Percentiles rank a stretch among this genome's conserved stretches.
phyloP scores from a whole-genome alignment of 1,139 yeast genomes.

The Lodderomyces elongisporus region DNA sequence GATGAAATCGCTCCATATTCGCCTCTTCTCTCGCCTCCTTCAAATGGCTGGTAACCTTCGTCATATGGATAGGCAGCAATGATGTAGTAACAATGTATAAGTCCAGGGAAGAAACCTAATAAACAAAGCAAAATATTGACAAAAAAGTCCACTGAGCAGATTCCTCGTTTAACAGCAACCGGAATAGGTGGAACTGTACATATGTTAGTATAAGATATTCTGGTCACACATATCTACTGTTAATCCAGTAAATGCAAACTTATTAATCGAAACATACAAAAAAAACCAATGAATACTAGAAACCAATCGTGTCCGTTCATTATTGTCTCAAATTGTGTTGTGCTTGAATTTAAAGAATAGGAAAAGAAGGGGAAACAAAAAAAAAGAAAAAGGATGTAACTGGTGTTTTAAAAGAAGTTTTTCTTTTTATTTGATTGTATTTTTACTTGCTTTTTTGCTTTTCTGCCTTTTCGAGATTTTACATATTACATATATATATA shows the following conservation, averaged over 20 bases:
- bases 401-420: too few relatives aligned
- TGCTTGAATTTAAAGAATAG: too few relatives aligned
- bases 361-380: too few relatives aligned
- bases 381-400: too few relatives aligned
- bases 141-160: constrained; percentile 57
- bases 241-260: too few relatives aligned
- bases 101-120: constrained; percentile 65
- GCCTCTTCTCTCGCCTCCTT: constrained; percentile 34
- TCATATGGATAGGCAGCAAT: constrained; percentile 45
- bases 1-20: too few relatives aligned
- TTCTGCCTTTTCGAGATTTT: too few relatives aligned
- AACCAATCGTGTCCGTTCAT: constrained; percentile 78
- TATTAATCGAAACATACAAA: constrained; percentile 35
- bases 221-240: too few relatives aligned
- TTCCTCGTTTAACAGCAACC: constrained; percentile 63
- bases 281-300: constrained; percentile 70
- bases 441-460: too few relatives aligned
- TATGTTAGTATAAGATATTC: too few relatives aligned
- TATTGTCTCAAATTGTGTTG: constrained; percentile 3
- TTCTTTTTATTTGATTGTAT: too few relatives aligned
- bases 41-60: constrained; percentile 11
- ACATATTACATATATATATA: too few relatives aligned
- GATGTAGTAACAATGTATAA: constrained; percentile 63
- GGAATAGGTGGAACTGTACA: constrained; percentile 68
- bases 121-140: constrained; percentile 55